Percentiles rank a stretch among this genome's conserved stretches.
Conservation (phyloP, 768 basidiomycete genomes). For the Russula lepida region DNA sequence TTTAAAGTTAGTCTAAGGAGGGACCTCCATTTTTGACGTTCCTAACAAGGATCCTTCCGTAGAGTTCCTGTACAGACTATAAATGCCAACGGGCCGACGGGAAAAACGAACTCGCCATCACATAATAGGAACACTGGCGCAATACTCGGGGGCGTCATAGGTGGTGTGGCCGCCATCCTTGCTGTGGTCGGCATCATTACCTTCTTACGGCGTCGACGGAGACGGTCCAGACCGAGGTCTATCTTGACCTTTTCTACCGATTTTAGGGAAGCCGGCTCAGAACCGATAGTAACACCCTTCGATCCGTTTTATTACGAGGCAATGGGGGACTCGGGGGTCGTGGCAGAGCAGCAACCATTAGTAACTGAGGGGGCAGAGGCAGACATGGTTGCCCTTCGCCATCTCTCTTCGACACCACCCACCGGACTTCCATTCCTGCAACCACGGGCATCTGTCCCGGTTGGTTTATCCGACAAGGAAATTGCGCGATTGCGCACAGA, state of each 20-base stretch:
- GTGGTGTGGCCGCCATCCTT: constrained; percentile 1
- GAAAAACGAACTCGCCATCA: background rate
- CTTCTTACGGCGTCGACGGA: constrained; percentile 9
- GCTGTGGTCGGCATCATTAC: background rate
- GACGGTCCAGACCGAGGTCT: background rate
- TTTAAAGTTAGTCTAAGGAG: constrained; percentile 15
- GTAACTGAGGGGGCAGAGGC: background rate
- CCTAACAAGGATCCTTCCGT: background rate
- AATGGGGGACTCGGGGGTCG: background rate
- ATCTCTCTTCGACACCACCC: background rate
- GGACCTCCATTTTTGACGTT: background rate
- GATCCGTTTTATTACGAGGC: background rate
- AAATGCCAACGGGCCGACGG: background rate
- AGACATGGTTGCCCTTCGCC: background rate
- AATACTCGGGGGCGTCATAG: constrained; percentile 17
- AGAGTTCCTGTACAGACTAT: constrained; percentile 4
- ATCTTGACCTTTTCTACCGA: background rate
- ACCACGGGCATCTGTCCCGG: background rate
- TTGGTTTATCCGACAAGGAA: constrained; percentile 10
- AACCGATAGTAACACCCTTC: background rate
- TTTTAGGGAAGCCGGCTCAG: background rate
- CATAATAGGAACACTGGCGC: background rate
- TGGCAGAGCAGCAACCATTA: background rate
- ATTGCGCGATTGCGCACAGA: constrained; percentile 4
- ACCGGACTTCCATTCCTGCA: background rate